phyloP scores from a whole-genome alignment of 371 early-diverging fungal species.

The Gilbertella persicaria region DNA sequence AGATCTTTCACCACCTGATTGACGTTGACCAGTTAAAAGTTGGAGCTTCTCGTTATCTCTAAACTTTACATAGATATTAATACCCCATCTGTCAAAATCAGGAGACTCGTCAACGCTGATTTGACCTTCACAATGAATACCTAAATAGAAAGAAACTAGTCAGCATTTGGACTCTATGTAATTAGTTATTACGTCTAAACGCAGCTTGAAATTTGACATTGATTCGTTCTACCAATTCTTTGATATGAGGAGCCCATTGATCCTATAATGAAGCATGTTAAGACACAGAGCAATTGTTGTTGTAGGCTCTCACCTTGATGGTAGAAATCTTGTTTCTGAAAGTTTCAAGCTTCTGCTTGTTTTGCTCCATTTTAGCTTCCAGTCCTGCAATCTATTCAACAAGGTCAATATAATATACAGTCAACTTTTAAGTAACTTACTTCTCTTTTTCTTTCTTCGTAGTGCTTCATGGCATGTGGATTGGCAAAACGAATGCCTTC shows the following conservation, averaged over 20 bases:
- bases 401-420: neutral
- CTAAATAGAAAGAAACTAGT: too few species aligned
- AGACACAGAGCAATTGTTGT: neutral
- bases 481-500: conserved; percentile 48
- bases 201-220: conserved; percentile 71
- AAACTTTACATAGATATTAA: conserved; percentile 94
- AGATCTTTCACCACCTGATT: conserved; percentile 98
- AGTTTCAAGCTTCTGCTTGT: conserved; percentile 26
- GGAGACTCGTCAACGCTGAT: conserved; percentile 70
- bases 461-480: conserved; percentile 65
- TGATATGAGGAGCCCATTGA: conserved; percentile 73
- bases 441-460: conserved; percentile 57
- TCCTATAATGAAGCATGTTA: conserved; percentile 22
- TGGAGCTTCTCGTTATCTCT: conserved; percentile 88
- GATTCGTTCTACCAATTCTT: conserved; percentile 59
- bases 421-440: conserved; percentile 31
- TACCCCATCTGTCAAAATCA: conserved; percentile 93
- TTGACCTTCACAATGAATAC: conserved; percentile 91
- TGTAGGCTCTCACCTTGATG: conserved; percentile 29
- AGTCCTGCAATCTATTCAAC: conserved; percentile 30
- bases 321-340: conserved; percentile 34
- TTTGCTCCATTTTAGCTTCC: conserved; percentile 33
- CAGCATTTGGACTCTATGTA: too few species aligned
- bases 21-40: conserved; percentile 87
- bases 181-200: conserved; percentile 74